Evolutionary conservation across 805 yeast genomes (phyloP).

Genomic region (Pichia nanzhaoensis): DNA sequence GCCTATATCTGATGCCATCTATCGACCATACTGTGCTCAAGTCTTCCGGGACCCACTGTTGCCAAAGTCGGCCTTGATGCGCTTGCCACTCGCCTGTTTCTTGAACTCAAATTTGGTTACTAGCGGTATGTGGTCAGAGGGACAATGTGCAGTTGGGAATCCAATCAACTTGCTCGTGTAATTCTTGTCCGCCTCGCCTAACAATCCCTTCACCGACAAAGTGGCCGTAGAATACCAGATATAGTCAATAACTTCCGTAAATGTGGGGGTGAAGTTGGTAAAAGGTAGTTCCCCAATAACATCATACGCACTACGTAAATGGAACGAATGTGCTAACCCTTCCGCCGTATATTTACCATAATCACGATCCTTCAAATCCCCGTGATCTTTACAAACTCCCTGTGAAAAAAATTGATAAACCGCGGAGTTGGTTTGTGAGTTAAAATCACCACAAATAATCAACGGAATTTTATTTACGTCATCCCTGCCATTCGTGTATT

Average conservation of each 20-base stretch:
- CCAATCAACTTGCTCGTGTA: constrained; percentile 78
- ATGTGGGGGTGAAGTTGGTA: constrained; percentile 90
- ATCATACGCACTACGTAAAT: constrained; percentile 79
- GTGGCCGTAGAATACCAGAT: constrained; percentile 86
- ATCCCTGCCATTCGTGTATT: constrained; percentile 27
- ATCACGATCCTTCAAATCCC: constrained; percentile 77
- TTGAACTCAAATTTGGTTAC: constrained; percentile 71
- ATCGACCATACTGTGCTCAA: constrained; percentile 12
- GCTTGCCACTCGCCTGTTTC: constrained; percentile 29
- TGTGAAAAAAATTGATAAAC: constrained; percentile 85
- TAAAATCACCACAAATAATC: constrained; percentile 91
- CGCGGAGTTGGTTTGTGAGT: constrained; percentile 80
- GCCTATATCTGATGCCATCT: background rate
- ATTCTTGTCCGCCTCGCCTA: constrained; percentile 77
- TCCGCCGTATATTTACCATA: constrained; percentile 88
- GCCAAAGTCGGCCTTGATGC: constrained; percentile 26
- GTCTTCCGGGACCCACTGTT: constrained; percentile 25
- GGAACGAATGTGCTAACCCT: constrained; percentile 77
- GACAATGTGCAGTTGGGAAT: constrained; percentile 88
- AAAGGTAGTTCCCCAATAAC: constrained; percentile 85
- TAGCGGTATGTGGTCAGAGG: constrained; percentile 92
- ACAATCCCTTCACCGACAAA: constrained; percentile 76
- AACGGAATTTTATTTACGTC: constrained; percentile 51
- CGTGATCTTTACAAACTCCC: constrained; percentile 73
- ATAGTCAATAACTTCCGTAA: constrained; percentile 90